These are phyloP conservation scores for Salix caprea DNA, from an alignment of 345 rosid genomes.

Conservation along the genomic window DNA sequence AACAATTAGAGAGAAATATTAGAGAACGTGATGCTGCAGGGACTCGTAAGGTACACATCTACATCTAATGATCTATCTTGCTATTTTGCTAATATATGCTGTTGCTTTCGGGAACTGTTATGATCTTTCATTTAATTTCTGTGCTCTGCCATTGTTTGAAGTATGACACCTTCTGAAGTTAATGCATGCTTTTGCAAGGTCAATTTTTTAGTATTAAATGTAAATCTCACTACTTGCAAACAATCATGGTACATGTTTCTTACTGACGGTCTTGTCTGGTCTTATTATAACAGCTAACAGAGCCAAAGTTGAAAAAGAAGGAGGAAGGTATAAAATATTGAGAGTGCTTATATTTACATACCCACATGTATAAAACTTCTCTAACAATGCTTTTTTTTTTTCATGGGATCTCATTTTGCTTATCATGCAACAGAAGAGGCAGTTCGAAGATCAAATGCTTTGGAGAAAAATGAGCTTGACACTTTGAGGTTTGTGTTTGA, in stretches of 20 bases:
- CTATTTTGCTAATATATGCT: not conserved
- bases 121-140: not conserved
- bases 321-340: constrained; percentile 67
- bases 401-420: constrained; percentile 1
- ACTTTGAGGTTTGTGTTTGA: constrained; percentile 55
- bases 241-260: not conserved
- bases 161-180: not conserved
- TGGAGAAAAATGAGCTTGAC: constrained; percentile 55
- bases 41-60: constrained; percentile 61
- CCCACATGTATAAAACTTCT: not conserved
- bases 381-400: not conserved
- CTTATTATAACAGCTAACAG: constrained; percentile 53
- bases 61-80: not conserved
- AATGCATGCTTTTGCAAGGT: not conserved
- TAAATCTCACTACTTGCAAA: no score
- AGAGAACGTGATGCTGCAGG: constrained; percentile 82
- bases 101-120: not conserved
- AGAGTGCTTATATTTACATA: not conserved
- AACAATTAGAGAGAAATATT: constrained; percentile 72
- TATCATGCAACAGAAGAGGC: constrained; percentile 59
- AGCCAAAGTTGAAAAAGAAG: constrained; percentile 65
- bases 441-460: constrained; percentile 59
- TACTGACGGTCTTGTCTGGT: constrained; percentile 16
- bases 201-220: no score
- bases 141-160: not conserved